Base-by-base conservation (phyloP, 176 grass and related monocot species). In the Guadua angustifolia region DNA sequence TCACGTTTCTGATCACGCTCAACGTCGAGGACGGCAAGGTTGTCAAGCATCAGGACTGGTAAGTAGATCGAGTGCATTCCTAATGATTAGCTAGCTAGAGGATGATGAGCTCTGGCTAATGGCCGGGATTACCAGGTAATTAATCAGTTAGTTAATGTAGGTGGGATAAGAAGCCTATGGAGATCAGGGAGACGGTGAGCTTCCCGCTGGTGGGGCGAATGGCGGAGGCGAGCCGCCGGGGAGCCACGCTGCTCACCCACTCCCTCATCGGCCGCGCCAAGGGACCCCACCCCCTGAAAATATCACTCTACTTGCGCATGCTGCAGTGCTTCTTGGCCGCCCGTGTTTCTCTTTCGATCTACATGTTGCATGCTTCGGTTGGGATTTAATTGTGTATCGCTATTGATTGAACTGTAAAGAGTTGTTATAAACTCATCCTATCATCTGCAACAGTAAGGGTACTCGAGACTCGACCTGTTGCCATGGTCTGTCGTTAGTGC, bases 161-260 rank as follows among this genome's bases (percentile, higher is more conserved):
- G 90, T 92, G 92, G 88, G 55, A 94, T 61, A 83, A 75, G 82
- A 90, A 94, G 74, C 92, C 92, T 42, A 55, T 86, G 11, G 88
- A 77, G 70, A 94, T 57, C 83, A 81, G 29, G 29, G 29, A 29
- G 29, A 29, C 29, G 29, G 29, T 83, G 53, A 74, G 46, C 11
- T 67, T 93, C 21, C 85, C 85, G 13, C 39, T 88, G 61, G 24
- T 62, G 15, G 88, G 92, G 0, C 74, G 86, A 0, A 3, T 88
- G 38, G 82, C 79, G 25, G 69, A 94, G 83, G 49, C 33, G 33
- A 56, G 69, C 38, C 88, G 88, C 7, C 77, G 83, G 49, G 88
- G 83, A 33, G 84, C 86, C 62, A 94, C 91, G 92, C 38, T 94
- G 33, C 57, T 94, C 52, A 90, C 92, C 3, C 92, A 94, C 68